Base-by-base conservation (phyloP, 2,329 filamentous ascomycete species). In the Fusarium sp. region DNA sequence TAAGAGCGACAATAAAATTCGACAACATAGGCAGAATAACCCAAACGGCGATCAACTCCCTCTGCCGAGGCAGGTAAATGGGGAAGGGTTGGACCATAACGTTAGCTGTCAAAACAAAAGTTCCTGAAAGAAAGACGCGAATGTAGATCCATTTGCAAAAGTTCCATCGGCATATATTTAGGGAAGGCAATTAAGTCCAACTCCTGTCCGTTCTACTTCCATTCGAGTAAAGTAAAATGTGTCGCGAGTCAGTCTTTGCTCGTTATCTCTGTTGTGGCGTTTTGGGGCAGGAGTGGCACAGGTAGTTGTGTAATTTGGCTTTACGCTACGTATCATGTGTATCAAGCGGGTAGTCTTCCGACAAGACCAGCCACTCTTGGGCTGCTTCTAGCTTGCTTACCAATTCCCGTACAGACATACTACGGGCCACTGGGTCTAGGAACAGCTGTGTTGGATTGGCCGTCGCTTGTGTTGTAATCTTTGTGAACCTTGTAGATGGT, bases 141-240 rank as follows among this genome's bases (percentile, higher is more conserved):
- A 41, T 25, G 43, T 34, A 37, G 58, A 60, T 61, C 55, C 6
- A n/a, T 37, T 30, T 50, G 31, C 44, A 61, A 61, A 61, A 61
- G 58, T 60, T 60, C 58, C 58, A 51, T 14, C 11, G 16, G 6
- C 13, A 30, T 37, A 31, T 61, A 61, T 60, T 42, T 61, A 61
- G 28, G 28, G 34, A 43, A 14, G 5, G 28, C 41, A 10, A 7
- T 28, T 28, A 11, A 28, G 26, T 28, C 26, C 5, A 13, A 14
- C 16, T 28, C 14, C 7, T 37, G 13, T 11, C 6, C 1, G 2
- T 13, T 5, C 37, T 26, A 51, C 31, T 19, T 25, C 43, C 16
- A 44, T 60, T 60, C 13, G 16, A 51, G 43, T 51, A n/a, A 51
- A 60, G 26, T 7, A 2, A 30, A 14, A 1, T 37, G 6, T 3